Evolutionary conservation across 2,329 filamentous ascomycete species (phyloP), one percentile per base, ranked within the genome.

Genomic region (Penicillium freii): DNA sequence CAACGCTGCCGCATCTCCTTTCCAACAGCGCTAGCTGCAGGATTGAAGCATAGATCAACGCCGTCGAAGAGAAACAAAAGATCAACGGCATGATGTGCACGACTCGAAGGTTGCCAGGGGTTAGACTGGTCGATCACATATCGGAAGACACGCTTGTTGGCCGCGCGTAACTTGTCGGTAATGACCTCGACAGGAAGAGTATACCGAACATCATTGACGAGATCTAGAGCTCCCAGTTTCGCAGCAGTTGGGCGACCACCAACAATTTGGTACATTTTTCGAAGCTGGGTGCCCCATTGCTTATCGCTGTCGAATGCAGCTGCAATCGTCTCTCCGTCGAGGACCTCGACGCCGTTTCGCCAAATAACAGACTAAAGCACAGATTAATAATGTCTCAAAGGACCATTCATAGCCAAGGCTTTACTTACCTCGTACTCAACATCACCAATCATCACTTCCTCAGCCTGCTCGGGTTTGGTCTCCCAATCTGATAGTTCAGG

Each of bases 81-180:
- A 59, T 81, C 79, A 2, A 81, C 75, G 0, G 76, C 79, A 56
- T 81, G 79, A 39, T 81, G 79, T 2, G 78, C 69, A 0, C 79
- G 71, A 9, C 73, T 77, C 0, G 78, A 80, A 0, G 72, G 52
- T 49, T 81, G 79, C 76, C 76, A 81, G 5, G 79, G 79, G 36
- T 81, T 81, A 0, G 69, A 47, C 52, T 81, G 75, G 39, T 81
- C 79, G 1, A 81, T 60, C 0, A 78, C 60, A 38, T 77, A 81
- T 33, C 69, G 70, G 57, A 74, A 80, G 1, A 71, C 72, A 9
- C 54, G 46, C 31, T 69, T 72, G 10, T 68, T 66, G 5, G 62
- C 62, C 2, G 61, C 61, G 1, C 54, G 53, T 2, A 70, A 49
- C 46, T 72, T 73, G 17, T 69, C 54, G 2, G 70, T 49, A n/a